phyloP scores from a whole-genome alignment of 352 stramenopile genomes.

The Phytophthora pinifolia region DNA sequence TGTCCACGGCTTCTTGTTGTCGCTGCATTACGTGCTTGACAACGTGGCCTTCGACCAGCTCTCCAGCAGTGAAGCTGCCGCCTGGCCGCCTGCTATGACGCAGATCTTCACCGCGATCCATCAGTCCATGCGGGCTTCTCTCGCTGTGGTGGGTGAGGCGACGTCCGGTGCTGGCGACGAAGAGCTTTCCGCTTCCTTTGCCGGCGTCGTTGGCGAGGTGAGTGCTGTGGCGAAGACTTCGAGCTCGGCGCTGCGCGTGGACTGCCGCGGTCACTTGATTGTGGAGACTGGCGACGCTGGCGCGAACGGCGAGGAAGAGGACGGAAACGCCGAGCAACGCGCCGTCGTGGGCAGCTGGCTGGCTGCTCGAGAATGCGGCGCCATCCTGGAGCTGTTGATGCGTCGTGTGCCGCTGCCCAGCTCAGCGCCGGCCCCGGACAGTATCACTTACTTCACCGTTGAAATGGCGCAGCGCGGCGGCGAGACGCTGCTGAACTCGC shows the following conservation, averaged over 20 bases:
- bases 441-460: constrained; percentile 41
- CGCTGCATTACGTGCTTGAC: constrained; percentile 77
- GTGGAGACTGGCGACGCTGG: constrained; percentile 41
- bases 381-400: constrained; percentile 80
- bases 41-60: constrained; percentile 46
- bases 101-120: constrained; percentile 58
- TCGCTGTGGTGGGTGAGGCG: constrained; percentile 74
- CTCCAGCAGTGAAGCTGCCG: constrained; percentile 16
- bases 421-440: constrained; percentile 14
- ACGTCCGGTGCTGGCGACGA: constrained; percentile 66
- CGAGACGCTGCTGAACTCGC: constrained; percentile 74
- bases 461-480: constrained; percentile 60
- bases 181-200: constrained; percentile 61
- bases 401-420: constrained; percentile 50
- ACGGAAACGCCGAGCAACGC: constrained; percentile 62
- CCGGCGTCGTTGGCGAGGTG: constrained; percentile 68
- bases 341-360: constrained; percentile 88
- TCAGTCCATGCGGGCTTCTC: constrained; percentile 59
- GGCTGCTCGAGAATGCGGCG: constrained; percentile 76
- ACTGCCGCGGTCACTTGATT: constrained; percentile 81
- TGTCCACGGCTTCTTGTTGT: constrained; percentile 76
- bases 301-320: constrained; percentile 41
- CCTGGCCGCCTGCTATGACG: constrained; percentile 51
- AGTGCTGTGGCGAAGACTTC: constrained; percentile 51
- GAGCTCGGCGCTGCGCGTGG: constrained; percentile 62